Evolutionary conservation across 1,139 yeast species (phyloP).

Genomic region (Tardiomyces blankii): DNA sequence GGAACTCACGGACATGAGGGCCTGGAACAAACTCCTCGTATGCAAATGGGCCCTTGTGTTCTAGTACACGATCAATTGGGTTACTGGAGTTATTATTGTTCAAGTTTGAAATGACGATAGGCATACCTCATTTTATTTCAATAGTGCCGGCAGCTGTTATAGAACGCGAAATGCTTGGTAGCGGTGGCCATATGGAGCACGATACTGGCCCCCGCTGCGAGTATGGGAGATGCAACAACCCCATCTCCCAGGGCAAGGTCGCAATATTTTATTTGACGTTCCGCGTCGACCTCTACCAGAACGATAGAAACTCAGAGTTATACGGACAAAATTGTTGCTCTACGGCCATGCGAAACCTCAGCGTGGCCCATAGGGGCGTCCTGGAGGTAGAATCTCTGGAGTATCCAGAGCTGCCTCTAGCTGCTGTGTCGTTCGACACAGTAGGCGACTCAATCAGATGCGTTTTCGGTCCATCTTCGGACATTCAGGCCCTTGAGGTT

Average conservation of each 20-base stretch:
- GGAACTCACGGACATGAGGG: slow-evolving; percentile 17
- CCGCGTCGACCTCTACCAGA: too few relatives aligned
- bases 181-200: too few relatives aligned
- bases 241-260: background rate
- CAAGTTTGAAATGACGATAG: background rate
- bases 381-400: slow-evolving; percentile 15
- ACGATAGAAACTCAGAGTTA: too few relatives aligned
- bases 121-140: too few relatives aligned
- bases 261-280: background rate
- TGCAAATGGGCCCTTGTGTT: slow-evolving; percentile 28
- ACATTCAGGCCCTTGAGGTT: slow-evolving; percentile 45
- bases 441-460: slow-evolving; percentile 64
- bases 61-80: slow-evolving; percentile 19
- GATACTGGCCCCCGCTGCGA: too few relatives aligned
- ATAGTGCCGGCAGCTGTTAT: too few relatives aligned
- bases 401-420: slow-evolving; percentile 49
- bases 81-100: slow-evolving; percentile 1
- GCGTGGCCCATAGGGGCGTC: slow-evolving; percentile 19
- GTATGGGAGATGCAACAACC: too few relatives aligned
- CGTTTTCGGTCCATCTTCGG: slow-evolving; percentile 46
- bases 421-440: slow-evolving; percentile 60
- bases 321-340: too few relatives aligned
- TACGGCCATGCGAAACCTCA: slow-evolving; percentile 18
- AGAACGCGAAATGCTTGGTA: too few relatives aligned
- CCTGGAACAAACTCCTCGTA: slow-evolving; percentile 29